Base-by-base conservation (phyloP, 2,329 filamentous ascomycete species). In the Clonostachys rhizophaga region DNA sequence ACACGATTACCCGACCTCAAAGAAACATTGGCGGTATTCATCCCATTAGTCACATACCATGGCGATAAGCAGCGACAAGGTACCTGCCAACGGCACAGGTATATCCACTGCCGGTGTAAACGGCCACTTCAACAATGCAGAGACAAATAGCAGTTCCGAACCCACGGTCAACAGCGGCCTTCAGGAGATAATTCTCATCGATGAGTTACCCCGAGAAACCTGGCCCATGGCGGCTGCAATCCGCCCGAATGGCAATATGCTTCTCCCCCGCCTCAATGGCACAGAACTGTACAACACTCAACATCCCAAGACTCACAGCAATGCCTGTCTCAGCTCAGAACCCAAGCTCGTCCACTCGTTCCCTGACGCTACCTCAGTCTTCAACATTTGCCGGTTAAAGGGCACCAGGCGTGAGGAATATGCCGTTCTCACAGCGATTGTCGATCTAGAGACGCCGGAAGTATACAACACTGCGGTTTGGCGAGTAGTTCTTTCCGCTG, bases 401-500 rank as follows among this genome's bases (percentile, higher is more conserved):
- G 34, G 33, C 11, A 42, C 42, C 13, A 36, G 42, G 14, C 34
- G 43, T 8, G 49, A 50, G n/a, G 49, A 51, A 42, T 51, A 47
- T 40, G 44, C 42, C 14, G 47, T 49, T 12, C 40, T 47, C 17
- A 42, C 49, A 14, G 49, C 36, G 17, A n/a, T 20, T 17, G 47
- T 46, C 35, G 49, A 51, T 34, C 41, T 49, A 18, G 42, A 45
- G 34, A 49, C 47, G 7, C 42, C 41, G 33, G 17, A 45, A 13
- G 48, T 51, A 18, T 34, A 36, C 44, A 34, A 34, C 37, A 49
- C 42, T 33, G 37, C 42, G 9, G 6, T 49, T n/a, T 49, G 47
- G 49, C 47, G 47, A 17, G 35, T 51, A 8, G 14, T 14, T 17
- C 17, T 45, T 20, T 37, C 16, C 9, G 17, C 47, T 7, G 49